phyloP scores from a whole-genome alignment of 2,329 filamentous ascomycete species.

The Colletotrichum musicola region DNA sequence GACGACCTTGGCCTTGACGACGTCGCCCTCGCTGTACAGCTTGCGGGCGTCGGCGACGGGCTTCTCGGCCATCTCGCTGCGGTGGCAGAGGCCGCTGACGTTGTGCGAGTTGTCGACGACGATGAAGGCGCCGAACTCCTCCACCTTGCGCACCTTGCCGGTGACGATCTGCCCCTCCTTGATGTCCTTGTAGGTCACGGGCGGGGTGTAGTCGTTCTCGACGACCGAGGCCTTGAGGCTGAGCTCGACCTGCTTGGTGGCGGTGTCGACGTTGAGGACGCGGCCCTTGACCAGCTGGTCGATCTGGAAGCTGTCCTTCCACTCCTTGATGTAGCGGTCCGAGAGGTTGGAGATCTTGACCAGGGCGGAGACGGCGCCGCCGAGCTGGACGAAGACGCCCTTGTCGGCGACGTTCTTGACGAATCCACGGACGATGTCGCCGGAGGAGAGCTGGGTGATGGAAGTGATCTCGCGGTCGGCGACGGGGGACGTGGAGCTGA shows the following conservation, averaged over 20 bases:
- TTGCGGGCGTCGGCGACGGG: constrained; percentile 86
- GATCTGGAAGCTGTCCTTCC: constrained; percentile 89
- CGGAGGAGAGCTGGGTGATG: constrained; percentile 77
- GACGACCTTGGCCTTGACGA: constrained; percentile 91
- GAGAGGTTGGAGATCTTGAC: constrained; percentile 91
- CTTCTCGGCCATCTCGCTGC: constrained; percentile 90
- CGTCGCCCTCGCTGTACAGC: constrained; percentile 89
- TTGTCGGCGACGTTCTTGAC: constrained; percentile 91
- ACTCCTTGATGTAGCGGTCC: constrained; percentile 92
- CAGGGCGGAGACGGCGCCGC: constrained; percentile 83
- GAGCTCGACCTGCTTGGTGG: constrained; percentile 81
- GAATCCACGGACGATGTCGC: constrained; percentile 89
- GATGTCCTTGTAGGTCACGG: constrained; percentile 81
- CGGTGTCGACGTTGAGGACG: constrained; percentile 77
- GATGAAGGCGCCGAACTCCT: constrained; percentile 95
- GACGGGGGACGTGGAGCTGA: constrained; percentile 86
- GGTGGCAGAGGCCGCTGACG: constrained; percentile 92
- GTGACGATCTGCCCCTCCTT: constrained; percentile 85
- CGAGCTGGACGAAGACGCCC: constrained; percentile 87
- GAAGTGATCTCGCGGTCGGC: constrained; percentile 84
- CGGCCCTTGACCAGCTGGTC: constrained; percentile 94
- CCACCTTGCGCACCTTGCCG: constrained; percentile 92
- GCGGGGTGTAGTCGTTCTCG: constrained; percentile 81
- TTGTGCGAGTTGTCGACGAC: constrained; percentile 88
- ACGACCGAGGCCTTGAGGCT: constrained; percentile 88